Conservation (phyloP, 257 asterid species). For the Primulina huaijiensis region DNA sequence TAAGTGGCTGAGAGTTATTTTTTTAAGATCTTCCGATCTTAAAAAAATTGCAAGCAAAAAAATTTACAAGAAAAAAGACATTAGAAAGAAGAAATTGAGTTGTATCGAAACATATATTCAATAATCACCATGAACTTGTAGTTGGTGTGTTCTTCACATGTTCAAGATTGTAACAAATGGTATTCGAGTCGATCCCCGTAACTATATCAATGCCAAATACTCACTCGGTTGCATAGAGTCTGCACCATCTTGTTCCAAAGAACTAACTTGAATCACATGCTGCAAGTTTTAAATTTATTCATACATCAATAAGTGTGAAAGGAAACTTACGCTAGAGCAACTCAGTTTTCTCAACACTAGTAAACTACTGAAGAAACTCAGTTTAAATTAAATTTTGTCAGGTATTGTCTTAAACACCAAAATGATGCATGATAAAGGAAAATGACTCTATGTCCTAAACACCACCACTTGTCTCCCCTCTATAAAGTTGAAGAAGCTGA, state of each 20-base stretch:
- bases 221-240: neutral
- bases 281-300: neutral
- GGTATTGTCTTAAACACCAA: neutral
- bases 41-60: no score
- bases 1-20: no score
- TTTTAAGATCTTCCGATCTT: no score
- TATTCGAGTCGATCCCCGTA: neutral
- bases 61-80: neutral
- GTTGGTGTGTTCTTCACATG: neutral
- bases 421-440: no score
- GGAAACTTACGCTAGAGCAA: neutral
- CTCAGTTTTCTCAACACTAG: neutral
- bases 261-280: neutral
- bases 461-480: neutral
- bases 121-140: neutral
- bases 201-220: neutral
- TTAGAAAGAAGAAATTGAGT: neutral
- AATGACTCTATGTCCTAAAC: neutral
- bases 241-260: neutral
- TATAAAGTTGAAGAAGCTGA: conserved; percentile 23
- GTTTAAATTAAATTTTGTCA: neutral
- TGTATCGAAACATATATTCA: neutral
- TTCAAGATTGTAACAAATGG: neutral
- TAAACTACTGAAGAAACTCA: neutral
- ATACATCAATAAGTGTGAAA: no score